These are phyloP conservation scores for Pleurotus salmoneostramineus DNA, from an alignment of 768 basidiomycete species.

Conservation along the genomic window DNA sequence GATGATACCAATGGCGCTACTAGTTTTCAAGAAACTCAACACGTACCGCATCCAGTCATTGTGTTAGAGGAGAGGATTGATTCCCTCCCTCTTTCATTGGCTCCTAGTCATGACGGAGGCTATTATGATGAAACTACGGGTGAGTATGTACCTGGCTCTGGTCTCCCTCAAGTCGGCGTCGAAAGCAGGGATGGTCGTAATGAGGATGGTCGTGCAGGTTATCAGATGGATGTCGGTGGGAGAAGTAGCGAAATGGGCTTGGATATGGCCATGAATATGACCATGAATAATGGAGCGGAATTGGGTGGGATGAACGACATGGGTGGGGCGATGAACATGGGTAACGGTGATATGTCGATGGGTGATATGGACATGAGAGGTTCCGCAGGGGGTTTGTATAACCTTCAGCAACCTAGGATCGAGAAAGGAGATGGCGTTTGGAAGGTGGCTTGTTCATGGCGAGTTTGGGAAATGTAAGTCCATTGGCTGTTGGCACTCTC, in stretches of 20 bases:
- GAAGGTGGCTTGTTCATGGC: slow-evolving; percentile 5
- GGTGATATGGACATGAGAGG: background rate
- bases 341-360: background rate
- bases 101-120: background rate
- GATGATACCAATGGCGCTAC: background rate
- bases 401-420: background rate
- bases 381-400: background rate
- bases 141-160: background rate
- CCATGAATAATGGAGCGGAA: background rate
- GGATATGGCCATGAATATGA: background rate
- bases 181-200: background rate
- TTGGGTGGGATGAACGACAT: background rate
- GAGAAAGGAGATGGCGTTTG: slow-evolving; percentile 4
- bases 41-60: background rate
- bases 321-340: background rate
- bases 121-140: background rate
- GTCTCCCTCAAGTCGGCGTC: background rate
- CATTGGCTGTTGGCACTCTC: background rate
- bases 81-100: background rate
- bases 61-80: slow-evolving; percentile 2
- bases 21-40: background rate
- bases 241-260: background rate
- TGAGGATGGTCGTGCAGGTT: background rate
- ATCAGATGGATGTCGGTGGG: background rate
- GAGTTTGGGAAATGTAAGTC: slow-evolving; percentile 4